Base-by-base conservation (phyloP, 2,329 filamentous ascomycete species). In the Raffaelea arxii region DNA sequence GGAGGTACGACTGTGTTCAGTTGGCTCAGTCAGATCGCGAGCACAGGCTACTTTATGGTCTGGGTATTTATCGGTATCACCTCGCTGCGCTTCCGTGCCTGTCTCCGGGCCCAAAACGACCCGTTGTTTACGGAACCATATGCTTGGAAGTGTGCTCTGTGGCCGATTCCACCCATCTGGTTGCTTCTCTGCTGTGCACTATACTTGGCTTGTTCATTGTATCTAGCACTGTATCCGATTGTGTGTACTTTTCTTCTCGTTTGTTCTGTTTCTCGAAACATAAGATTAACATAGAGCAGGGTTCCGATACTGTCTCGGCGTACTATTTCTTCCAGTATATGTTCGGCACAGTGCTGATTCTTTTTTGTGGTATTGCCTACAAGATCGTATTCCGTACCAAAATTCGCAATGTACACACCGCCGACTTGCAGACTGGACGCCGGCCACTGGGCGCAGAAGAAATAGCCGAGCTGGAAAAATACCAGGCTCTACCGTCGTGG, bases 1-100 rank as follows among this genome's bases (percentile, higher is more conserved):
- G 63, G 64, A 1, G 74, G 74, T 23, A 59, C 56, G 2, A 65
- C 63, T 0, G 70, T 84, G n/a, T 83, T 86, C 49, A 67, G 72
- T 55, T 85, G 82, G 82, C 70, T 86, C 25, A 30, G 41, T 3
- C 46, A 44, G 36, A 47, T 47, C 32, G 41, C 46, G 6, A 47
- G 46, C 46, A 47, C 46, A 6, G 46, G 46, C 25, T 47, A 47
- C 22, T 47, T 47, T 18, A 44, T 47, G 46, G 46, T 47, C 14
- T 47, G 46, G 46, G 41, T 47, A 11, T 47, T 47, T 41, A 23
- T 47, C 3, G 46, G 24, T n/a, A 14, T 47, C 25, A 47, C 46
- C 1, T 47, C 46, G 7, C 44, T 47, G 21, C 46, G 46, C 21
- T 47, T 47, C 46, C 46, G 46, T 4, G 46, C 46, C n/a, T 41